Conservation (phyloP, 352 stramenopile genomes). For the Globisporangium nodosum region DNA sequence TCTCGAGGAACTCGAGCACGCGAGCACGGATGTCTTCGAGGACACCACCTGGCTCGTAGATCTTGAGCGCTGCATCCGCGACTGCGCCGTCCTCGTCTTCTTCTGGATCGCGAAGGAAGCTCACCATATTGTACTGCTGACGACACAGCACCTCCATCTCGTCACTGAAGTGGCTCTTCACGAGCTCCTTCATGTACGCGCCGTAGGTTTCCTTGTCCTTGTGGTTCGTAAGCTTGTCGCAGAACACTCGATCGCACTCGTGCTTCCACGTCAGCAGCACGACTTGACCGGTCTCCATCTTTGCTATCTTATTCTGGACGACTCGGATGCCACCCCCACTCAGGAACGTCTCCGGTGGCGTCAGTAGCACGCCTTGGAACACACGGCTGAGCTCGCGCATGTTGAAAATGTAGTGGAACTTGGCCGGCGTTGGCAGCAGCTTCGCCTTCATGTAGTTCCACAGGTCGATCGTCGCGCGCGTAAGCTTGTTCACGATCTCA, state of each 20-base stretch:
- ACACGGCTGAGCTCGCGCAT: conserved; percentile 97
- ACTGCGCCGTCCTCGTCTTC: conserved; percentile 95
- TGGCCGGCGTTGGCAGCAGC: conserved; percentile 95
- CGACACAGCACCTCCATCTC: conserved; percentile 68
- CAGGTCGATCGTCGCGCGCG: conserved; percentile 93
- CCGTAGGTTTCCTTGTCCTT: conserved; percentile 96
- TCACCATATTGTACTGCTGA: conserved; percentile 93
- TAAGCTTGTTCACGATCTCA: conserved; percentile 91
- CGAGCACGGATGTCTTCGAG: conserved; percentile 90
- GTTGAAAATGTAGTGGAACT: conserved; percentile 99
- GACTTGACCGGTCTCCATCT: conserved; percentile 90
- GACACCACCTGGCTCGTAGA: conserved; percentile 95
- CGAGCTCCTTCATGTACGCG: conserved; percentile 89
- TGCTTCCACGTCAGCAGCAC: conserved; percentile 97
- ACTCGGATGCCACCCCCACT: conserved; percentile 84
- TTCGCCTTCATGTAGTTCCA: conserved; percentile 98
- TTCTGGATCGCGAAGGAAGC: conserved; percentile 96
- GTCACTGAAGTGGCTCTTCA: conserved; percentile 89
- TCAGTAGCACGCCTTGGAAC: conserved; percentile 97
- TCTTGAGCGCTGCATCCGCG: conserved; percentile 92
- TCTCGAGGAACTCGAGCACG: conserved; percentile 94
- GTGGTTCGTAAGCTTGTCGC: conserved; percentile 96
- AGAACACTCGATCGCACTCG: conserved; percentile 97
- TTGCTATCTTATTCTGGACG: conserved; percentile 77
- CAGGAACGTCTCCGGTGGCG: conserved; percentile 92